Conservation (phyloP, 805 yeast species). For the Nakazawaea holstii region DNA sequence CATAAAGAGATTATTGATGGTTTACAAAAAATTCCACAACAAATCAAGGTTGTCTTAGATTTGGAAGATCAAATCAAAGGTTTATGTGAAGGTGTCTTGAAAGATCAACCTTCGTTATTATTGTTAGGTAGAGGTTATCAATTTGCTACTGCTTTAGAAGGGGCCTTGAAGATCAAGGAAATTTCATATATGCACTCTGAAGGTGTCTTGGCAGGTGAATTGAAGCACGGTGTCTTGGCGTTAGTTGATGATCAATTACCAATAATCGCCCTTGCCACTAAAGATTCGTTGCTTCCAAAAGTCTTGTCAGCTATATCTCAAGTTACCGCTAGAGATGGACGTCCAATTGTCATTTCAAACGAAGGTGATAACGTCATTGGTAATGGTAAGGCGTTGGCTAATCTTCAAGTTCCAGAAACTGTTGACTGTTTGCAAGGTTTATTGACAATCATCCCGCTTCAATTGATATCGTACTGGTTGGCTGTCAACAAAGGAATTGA, state of each 20-base stretch:
- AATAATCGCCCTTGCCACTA: conserved; percentile 91
- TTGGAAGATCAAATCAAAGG: conserved; percentile 70
- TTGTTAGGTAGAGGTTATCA: conserved; percentile 97
- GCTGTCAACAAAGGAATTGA: conserved; percentile 93
- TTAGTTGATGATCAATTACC: conserved; percentile 92
- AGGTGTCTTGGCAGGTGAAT: conserved; percentile 98
- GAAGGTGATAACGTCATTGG: conserved; percentile 66
- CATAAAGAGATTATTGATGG: conserved; percentile 85
- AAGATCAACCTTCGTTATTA: conserved; percentile 79
- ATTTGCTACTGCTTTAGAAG: conserved; percentile 95
- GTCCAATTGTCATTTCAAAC: conserved; percentile 89
- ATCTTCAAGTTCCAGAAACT: conserved; percentile 88
- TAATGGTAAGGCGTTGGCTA: conserved; percentile 53
- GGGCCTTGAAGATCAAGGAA: conserved; percentile 97
- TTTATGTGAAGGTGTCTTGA: conserved; percentile 67
- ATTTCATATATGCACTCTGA: conserved; percentile 98
- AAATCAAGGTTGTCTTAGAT: conserved; percentile 70
- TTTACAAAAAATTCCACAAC: conserved; percentile 75
- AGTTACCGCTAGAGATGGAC: conserved; percentile 95
- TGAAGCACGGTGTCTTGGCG: conserved; percentile 97
- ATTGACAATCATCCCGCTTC: conserved; percentile 89
- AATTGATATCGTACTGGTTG: conserved; percentile 93
- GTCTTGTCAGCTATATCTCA: conserved; percentile 94
- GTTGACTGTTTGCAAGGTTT: conserved; percentile 98
- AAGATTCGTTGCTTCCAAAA: conserved; percentile 94